phyloP scores from a whole-genome alignment of 257 asterid species.

The Euphrasia confusa region DNA sequence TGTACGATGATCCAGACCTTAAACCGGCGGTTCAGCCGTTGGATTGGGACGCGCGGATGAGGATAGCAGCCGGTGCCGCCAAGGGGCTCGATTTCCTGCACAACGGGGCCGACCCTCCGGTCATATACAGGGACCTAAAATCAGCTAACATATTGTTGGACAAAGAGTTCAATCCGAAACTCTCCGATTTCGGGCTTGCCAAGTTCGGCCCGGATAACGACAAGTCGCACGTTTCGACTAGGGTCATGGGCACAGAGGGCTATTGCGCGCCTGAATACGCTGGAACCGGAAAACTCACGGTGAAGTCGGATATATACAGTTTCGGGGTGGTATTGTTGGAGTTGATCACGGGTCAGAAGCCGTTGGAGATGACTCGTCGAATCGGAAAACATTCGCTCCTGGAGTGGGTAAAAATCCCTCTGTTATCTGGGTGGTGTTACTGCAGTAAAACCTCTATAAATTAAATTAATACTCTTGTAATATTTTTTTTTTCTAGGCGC shows the following conservation, averaged over 20 bases:
- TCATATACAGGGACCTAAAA: constrained; percentile 48
- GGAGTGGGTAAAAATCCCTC: constrained; percentile 39
- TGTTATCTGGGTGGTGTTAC: not conserved
- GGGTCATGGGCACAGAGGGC: constrained; percentile 50
- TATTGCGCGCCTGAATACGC: constrained; percentile 54
- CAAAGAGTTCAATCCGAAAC: constrained; percentile 42
- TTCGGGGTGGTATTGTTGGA: constrained; percentile 48
- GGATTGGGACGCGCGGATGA: constrained; percentile 47
- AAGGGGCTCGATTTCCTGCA: constrained; percentile 43
- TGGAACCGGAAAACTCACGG: constrained; percentile 38
- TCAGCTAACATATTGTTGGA: constrained; percentile 44
- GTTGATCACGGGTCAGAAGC: constrained; percentile 40
- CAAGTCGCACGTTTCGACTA: constrained; percentile 43
- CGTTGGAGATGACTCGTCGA: constrained; percentile 17
- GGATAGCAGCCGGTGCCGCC: constrained; percentile 42
- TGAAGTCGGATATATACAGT: constrained; percentile 43
- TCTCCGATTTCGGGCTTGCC: constrained; percentile 55
- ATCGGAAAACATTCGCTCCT: constrained; percentile 27
- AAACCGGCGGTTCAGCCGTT: constrained; percentile 31
- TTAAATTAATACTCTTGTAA: too few relatives aligned
- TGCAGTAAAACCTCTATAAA: too few relatives aligned
- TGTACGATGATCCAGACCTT: constrained; percentile 26
- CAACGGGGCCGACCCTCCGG: constrained; percentile 42
- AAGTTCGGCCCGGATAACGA: constrained; percentile 40
- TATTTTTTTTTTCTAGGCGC: constrained; percentile 27